Evolutionary conservation across 345 rosid genomes (phyloP), one percentile per base, ranked within the genome.

Genomic region (Jatropha curcas): DNA sequence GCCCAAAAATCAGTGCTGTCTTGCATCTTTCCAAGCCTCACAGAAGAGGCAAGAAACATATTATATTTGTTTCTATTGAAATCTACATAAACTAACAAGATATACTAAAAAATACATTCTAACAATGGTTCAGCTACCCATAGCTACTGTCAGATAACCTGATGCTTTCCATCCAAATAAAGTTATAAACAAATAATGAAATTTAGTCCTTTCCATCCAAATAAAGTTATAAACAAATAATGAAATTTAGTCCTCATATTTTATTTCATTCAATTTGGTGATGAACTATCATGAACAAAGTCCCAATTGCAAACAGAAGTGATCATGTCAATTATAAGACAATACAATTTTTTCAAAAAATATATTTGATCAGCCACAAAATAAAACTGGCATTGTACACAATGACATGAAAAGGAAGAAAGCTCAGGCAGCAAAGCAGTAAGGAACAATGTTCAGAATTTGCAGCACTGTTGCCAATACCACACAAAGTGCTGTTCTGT

Each of bases 111-210:
- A 13, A 37, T n/a, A 39, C 37, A 37, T 11, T 63, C 22, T 63
- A 19, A 11, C 19, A 30, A 0, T 63, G 67, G 5, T 39, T 63
- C 19, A 55, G 30, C 14, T 22, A 55, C 30, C 24, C 3, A 22
- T 0, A 55, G 1, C 67, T 6, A 63, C 50, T 20, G 37, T n/a
- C 25, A n/a, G 50, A 19, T 28, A 60, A 60, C 22, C 33, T 31
- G 37, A 34, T 60, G 43, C 41, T 62, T 62, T 62, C 66, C 24
- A 37, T 45, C n/a, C n/a, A 31, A 63, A n/a, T 20, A 22, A n/a
- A 41, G 10, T 34, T 4, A 33, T 27, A 61, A 34, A 7, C 43
- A 61, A 61, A 7, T 35, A 7, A n/a, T 60, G 65, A 60, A n/a
- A 60, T 60, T 31, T 0, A 60, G 45, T 3, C 45, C 43, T 34